Conservation (phyloP, 208 protist species). For the Entamoeba moshkovskii region DNA sequence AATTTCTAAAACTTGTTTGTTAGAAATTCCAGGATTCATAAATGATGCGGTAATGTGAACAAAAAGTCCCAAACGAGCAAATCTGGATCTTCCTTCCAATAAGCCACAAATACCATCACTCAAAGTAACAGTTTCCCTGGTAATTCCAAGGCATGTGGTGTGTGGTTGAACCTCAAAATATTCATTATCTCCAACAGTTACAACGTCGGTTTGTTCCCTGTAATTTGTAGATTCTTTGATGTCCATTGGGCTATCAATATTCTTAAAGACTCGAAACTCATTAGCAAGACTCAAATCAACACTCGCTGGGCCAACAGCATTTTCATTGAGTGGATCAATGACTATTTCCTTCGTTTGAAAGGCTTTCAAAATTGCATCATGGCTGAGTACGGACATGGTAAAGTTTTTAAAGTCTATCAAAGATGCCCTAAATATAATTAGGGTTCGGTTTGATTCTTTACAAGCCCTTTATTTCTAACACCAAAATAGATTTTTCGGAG, state of each 20-base stretch:
- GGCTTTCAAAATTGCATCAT: slow-evolving; percentile 10
- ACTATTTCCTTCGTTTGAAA: slow-evolving; percentile 5
- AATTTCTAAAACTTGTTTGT: slow-evolving; percentile 48
- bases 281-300: slow-evolving; percentile 17
- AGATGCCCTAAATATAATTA: too few species aligned
- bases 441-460: too few species aligned
- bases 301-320: not conserved
- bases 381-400: not conserved
- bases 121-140: slow-evolving; percentile 32
- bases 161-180: not conserved
- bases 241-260: not conserved
- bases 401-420: too few species aligned
- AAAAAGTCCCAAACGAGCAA: slow-evolving; percentile 41
- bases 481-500: too few species aligned
- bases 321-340: slow-evolving; percentile 2
- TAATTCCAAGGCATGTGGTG: slow-evolving; percentile 34
- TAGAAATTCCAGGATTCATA: slow-evolving; percentile 35
- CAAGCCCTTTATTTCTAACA: too few species aligned
- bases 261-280: slow-evolving; percentile 7
- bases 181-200: not conserved
- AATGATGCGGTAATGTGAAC: slow-evolving; percentile 48
- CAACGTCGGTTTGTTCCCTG: slow-evolving; percentile 27
- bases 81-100: slow-evolving; percentile 42
- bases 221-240: slow-evolving; percentile 7
- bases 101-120: slow-evolving; percentile 34